Base-by-base conservation (phyloP, 192 early-diverging fungal genomes). In the Linnemannia elongata region DNA sequence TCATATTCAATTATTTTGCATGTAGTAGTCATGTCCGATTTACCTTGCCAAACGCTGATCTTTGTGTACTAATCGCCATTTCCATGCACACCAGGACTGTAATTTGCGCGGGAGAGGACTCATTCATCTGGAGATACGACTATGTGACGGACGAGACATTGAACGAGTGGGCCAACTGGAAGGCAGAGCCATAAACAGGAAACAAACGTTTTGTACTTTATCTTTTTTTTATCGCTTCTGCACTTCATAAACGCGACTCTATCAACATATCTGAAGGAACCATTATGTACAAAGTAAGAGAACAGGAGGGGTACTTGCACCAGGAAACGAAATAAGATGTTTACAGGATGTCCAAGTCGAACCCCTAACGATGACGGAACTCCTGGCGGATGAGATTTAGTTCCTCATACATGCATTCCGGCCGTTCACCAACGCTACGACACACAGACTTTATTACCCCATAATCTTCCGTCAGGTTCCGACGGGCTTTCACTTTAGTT, bases 61-160 rank as follows among this genome's bases (percentile, higher is more conserved):
- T 15, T 18, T 52, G 17, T 20, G 49, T 20, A 52, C 49, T 52
- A 52, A 52, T 52, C 0, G 0, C 6, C 17, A 18, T 52, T 52
- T 33, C 63, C 30, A 24, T 8, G 49, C 18, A 41, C 69, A 15
- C 6, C 81, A 94, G 93, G 45, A 93, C 93, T 60, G 88, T 97
- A 17, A 83, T 96, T 13, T 95, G 93, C 63, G 93, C 92, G 38
- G 94, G 95, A 55, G 95, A 96, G 55, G 96, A 95, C 41, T 93
- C 94, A 0, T 95, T 96, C 79, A 93, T 97, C 54, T 96, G 96
- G 95, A 89, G 96, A 71, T 96, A 95, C 83, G 95, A 96, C 86
- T 96, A 95, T 87, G 92, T 96, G 36, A 92, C 93, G 45, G 93
- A 96, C 79, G 94, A 93, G 66, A 94, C 90, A 22, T 83, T 97